These are phyloP conservation scores for Prunus kanzakura DNA, from an alignment of 306 rosid genomes.

Conservation along the genomic window DNA sequence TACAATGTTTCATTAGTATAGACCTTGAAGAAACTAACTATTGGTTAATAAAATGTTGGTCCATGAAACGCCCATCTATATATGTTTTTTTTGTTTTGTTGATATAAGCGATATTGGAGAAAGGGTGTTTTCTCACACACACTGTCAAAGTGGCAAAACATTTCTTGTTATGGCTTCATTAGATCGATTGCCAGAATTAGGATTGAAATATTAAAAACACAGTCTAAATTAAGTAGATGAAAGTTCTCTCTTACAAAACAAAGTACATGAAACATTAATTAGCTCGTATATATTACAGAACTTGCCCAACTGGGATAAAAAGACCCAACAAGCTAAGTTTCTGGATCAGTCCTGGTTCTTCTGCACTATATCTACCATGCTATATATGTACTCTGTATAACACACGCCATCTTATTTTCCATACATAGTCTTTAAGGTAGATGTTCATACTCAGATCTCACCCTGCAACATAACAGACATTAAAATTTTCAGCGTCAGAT, in stretches of 20 bases:
- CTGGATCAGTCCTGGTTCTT: background rate
- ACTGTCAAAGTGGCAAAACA: background rate
- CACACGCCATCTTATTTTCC: background rate
- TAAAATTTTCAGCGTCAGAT: background rate
- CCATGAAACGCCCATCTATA: too few relatives aligned
- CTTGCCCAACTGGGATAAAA: constrained; percentile 18
- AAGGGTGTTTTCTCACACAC: too few relatives aligned
- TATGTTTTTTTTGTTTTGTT: too few relatives aligned
- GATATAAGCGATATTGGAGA: too few relatives aligned
- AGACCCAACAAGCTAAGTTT: constrained; percentile 26
- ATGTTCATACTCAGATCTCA: background rate
- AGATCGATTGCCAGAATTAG: background rate
- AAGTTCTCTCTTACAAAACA: background rate
- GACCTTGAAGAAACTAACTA: background rate
- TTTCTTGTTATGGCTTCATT: background rate
- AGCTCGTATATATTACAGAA: background rate
- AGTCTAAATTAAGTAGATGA: background rate
- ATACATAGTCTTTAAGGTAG: background rate
- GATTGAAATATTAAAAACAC: background rate
- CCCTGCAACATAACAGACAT: background rate
- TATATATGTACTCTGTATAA: background rate
- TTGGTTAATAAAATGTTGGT: background rate
- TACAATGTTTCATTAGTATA: background rate
- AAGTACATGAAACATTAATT: background rate
- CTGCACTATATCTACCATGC: background rate